These are phyloP conservation scores for Metarhizium guizhouense DNA, from an alignment of 2,329 filamentous ascomycete species.

Conservation along the genomic window DNA sequence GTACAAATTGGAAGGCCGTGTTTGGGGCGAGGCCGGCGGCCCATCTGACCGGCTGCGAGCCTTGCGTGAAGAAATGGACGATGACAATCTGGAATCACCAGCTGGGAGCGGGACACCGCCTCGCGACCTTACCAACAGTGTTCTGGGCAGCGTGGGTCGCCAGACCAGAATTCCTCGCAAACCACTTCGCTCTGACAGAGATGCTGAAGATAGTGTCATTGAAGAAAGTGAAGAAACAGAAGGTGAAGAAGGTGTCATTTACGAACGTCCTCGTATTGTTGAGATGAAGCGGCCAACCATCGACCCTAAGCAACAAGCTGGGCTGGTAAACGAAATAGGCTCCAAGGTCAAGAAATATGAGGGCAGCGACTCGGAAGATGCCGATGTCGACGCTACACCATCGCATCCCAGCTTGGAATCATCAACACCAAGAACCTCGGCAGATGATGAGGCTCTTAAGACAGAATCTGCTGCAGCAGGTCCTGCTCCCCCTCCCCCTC, in stretches of 20 bases:
- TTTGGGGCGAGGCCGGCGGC: slow-evolving; percentile 73
- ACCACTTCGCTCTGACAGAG: slow-evolving; percentile 30
- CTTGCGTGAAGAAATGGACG: slow-evolving; percentile 90
- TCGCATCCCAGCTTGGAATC: slow-evolving; percentile 69
- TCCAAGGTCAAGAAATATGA: slow-evolving; percentile 67
- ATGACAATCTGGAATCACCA: slow-evolving; percentile 36
- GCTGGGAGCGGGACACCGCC: slow-evolving; percentile 43
- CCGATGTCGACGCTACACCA: slow-evolving; percentile 59
- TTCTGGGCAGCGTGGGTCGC: slow-evolving; percentile 64
- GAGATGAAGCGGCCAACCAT: slow-evolving; percentile 65
- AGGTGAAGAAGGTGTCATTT: slow-evolving; percentile 51
- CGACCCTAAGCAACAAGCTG: slow-evolving; percentile 57
- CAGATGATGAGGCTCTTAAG: slow-evolving; percentile 51
- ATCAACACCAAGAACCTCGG: slow-evolving; percentile 57
- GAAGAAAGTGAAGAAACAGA: slow-evolving; percentile 45
- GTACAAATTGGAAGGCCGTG: slow-evolving; percentile 89
- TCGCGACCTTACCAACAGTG: slow-evolving; percentile 59
- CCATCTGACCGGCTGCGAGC: slow-evolving; percentile 89
- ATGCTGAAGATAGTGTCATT: slow-evolving; percentile 27
- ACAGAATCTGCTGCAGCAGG: slow-evolving; percentile 40
- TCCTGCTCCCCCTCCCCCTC: slow-evolving; percentile 6
- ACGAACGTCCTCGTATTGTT: slow-evolving; percentile 72
- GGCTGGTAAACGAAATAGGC: slow-evolving; percentile 59
- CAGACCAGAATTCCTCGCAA: slow-evolving; percentile 48
- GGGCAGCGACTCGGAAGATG: slow-evolving; percentile 63